These are phyloP conservation scores for Cucurbita pepo DNA, from an alignment of 306 rosid genomes.

Conservation along the genomic window DNA sequence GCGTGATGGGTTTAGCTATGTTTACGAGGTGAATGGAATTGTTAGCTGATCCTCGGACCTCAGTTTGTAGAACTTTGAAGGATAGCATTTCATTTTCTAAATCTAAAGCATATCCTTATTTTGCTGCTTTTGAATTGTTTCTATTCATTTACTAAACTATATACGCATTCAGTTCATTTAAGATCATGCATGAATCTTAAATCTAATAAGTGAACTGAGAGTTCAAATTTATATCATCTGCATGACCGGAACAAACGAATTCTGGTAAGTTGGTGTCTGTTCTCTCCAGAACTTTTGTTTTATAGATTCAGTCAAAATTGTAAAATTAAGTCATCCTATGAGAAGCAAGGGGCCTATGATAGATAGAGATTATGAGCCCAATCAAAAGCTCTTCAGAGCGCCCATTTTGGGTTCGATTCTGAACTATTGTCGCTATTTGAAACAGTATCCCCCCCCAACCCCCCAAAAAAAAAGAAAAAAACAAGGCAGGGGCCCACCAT, in stretches of 20 bases:
- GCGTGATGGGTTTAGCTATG: slow-evolving; percentile 13
- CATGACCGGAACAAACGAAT: not conserved
- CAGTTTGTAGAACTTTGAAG: not conserved
- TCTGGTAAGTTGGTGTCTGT: not conserved
- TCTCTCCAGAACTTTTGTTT: not conserved
- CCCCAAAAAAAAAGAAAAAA: no score
- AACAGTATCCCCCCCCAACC: not conserved
- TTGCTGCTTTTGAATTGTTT: not conserved
- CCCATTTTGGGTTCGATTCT: not conserved
- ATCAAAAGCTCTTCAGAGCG: not conserved
- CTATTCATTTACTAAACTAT: not conserved
- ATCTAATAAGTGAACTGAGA: not conserved
- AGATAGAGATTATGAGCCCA: not conserved
- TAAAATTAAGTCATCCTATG: not conserved
- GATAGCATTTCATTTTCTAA: not conserved
- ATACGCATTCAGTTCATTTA: not conserved
- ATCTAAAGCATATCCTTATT: not conserved
- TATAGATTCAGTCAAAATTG: not conserved
- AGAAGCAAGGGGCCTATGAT: not conserved
- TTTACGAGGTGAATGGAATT: not conserved
- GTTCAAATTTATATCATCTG: not conserved
- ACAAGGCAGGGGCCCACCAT: not conserved
- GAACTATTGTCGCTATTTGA: not conserved
- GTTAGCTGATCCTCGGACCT: not conserved
- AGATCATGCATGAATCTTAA: not conserved